Percentiles rank a stretch among this genome's conserved stretches.
Conservation (phyloP, 2,329 filamentous ascomycete species). For the Allantophomopsis cytisporea region DNA sequence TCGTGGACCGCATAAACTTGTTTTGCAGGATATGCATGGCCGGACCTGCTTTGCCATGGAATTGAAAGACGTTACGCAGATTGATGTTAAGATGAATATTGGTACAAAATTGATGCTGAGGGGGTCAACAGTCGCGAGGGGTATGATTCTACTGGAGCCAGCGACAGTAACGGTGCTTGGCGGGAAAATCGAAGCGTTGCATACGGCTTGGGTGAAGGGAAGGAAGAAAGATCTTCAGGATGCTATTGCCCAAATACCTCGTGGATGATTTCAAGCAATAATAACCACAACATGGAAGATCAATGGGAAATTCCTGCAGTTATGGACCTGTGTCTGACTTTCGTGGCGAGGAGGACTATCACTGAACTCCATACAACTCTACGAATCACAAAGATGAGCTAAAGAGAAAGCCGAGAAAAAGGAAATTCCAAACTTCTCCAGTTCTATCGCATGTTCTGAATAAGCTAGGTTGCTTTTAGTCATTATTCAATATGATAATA, state of each 20-base stretch:
- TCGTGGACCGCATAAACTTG: slow-evolving; percentile 56
- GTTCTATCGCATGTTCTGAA: no score
- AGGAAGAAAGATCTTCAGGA: slow-evolving; percentile 57
- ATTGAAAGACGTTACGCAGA: slow-evolving; percentile 46
- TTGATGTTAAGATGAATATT: slow-evolving; percentile 57
- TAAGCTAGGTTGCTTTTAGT: no score
- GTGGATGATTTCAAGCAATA: neutral
- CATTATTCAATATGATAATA: no score
- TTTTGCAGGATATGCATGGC: slow-evolving; percentile 69
- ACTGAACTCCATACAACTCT: no score
- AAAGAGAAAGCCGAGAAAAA: no score
- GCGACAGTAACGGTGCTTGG: slow-evolving; percentile 59
- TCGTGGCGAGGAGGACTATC: no score
- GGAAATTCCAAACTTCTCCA: no score
- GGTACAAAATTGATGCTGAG: slow-evolving; percentile 71
- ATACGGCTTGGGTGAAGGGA: slow-evolving; percentile 62
- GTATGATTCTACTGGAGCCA: slow-evolving; percentile 66
- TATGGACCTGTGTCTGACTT: no score
- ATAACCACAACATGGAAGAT: no score
- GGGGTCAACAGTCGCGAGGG: slow-evolving; percentile 57
- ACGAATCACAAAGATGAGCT: no score
- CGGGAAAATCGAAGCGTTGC: slow-evolving; percentile 72
- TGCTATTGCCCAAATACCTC: slow-evolving; percentile 25
- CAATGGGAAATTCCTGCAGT: no score
- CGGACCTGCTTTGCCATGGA: slow-evolving; percentile 61